Evolutionary conservation across 129 eudicot genomes (phyloP).

Genomic region (Lonicera japonica): DNA sequence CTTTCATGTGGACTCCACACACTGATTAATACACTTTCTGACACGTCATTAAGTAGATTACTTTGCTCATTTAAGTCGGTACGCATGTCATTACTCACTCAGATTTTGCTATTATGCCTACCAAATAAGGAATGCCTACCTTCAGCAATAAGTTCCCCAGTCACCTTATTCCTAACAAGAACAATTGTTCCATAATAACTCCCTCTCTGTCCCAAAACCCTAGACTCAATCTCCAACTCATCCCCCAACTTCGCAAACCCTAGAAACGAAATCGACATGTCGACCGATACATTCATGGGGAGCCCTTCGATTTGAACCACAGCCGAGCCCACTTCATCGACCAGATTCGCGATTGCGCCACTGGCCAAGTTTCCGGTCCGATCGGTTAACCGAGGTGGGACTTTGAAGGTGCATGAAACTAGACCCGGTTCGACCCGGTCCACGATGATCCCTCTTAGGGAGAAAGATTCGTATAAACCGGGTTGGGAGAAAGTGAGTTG

Average conservation of each 20-base stretch:
- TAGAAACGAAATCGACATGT: conserved; percentile 41
- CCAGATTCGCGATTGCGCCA: conserved; percentile 42
- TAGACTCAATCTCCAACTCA: conserved; percentile 43
- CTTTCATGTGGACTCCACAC: too few species aligned
- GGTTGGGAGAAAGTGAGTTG: conserved; percentile 30
- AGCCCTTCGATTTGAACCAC: conserved; percentile 24
- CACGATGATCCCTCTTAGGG: conserved; percentile 35
- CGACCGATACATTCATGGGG: conserved; percentile 40
- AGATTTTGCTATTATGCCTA: conserved; percentile 32
- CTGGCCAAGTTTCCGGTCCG: conserved; percentile 25
- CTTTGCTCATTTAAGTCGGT: too few species aligned
- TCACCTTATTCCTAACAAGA: conserved; percentile 35
- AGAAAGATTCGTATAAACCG: conserved; percentile 29
- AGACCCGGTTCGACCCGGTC: conserved; percentile 42
- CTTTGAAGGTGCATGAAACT: conserved; percentile 34
- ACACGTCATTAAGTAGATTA: too few species aligned
- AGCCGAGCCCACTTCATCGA: conserved; percentile 42
- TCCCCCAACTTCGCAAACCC: conserved; percentile 41
- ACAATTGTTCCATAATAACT: conserved; percentile 29
- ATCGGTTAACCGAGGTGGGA: conserved; percentile 46
- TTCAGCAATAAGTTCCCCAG: conserved; percentile 52
- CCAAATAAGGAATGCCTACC: conserved; percentile 48
- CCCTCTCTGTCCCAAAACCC: conserved; percentile 38
- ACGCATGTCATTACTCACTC: background rate
- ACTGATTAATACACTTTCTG: too few species aligned